phyloP scores from a whole-genome alignment of 305 asterid species.

The Caryopteris hybrid region DNA sequence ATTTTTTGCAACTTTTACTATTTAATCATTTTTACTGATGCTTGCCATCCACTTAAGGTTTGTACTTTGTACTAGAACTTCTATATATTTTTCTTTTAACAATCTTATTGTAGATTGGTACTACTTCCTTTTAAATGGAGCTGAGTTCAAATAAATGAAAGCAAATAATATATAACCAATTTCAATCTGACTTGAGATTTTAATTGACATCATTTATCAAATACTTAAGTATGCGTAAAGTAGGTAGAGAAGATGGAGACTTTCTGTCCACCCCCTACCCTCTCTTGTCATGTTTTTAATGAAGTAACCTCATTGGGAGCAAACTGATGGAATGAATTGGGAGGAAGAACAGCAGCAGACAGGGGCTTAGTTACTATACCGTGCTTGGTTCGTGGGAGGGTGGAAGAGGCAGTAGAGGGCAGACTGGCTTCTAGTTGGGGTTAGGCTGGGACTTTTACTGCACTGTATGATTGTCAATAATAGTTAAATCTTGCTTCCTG shows the following conservation, averaged over 20 bases:
- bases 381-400: neutral
- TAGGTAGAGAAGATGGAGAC: neutral
- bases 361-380: neutral
- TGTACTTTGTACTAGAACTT: neutral
- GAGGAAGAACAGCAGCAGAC: neutral
- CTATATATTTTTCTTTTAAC: neutral
- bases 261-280: neutral
- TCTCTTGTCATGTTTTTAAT: neutral
- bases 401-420: too few species aligned
- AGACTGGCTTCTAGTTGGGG: too few species aligned
- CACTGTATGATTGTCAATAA: too few species aligned
- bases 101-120: neutral
- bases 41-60: neutral
- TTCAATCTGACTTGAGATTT: conserved; percentile 6
- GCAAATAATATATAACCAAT: neutral
- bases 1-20: neutral
- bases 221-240: neutral
- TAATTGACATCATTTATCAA: neutral
- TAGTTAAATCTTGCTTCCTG: too few species aligned
- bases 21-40: neutral
- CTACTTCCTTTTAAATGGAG: neutral
- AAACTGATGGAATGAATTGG: neutral
- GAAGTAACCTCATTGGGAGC: neutral
- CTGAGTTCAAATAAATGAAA: neutral
- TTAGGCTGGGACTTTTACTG: too few species aligned